Evolutionary conservation across 768 basidiomycete species (phyloP), one percentile per base, ranked within the genome.

Genomic region (Rhodotorula taiwanensis): DNA sequence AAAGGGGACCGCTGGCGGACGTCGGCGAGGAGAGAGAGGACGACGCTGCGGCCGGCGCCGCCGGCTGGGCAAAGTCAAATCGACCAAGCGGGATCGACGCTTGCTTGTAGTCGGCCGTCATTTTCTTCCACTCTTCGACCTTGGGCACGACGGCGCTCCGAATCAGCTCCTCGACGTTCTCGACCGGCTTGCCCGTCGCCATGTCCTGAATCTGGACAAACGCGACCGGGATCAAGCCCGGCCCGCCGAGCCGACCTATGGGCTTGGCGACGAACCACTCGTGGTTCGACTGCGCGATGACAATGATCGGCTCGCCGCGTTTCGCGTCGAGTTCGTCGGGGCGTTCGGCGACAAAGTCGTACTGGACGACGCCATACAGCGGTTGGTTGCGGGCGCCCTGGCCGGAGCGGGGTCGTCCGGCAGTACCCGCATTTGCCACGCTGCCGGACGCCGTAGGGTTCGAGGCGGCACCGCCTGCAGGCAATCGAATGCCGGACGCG

Each of bases 211-310:
- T 87, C 76, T 98, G 87, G 70, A 99, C 94, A 75, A 98, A 98
- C 3, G 94, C 85, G 55, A 91, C 93, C 10, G 95, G 95, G 61
- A 99, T 98, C 60, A 99, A 82, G 54, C 95, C 95, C 0, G 95
- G 95, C 57, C 93, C 86, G 34, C 95, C 94, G 25, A 99, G 83
- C 58, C 84, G 82, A 44, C 92, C 91, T 72, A 99, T 99, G 18
- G 94, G 91, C 77, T 99, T 99, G 31, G 95, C 95, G 52, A 99
- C 95, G 76, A 97, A 98, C 95, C 95, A 99, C 76, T 99, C 95
- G 68, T 91, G 89, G 74, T 98, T 99, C n/a, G 93, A 97, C 76
- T 98, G 95, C 0, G 95, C 95, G 60, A 98, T 95, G 64, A 99
- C 90, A 23, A 93, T 88, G 74, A 99, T 89, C 13, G 89, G 82